Base-by-base conservation (phyloP, 2,329 filamentous ascomycete genomes). In the Aureobasidium sp. region DNA sequence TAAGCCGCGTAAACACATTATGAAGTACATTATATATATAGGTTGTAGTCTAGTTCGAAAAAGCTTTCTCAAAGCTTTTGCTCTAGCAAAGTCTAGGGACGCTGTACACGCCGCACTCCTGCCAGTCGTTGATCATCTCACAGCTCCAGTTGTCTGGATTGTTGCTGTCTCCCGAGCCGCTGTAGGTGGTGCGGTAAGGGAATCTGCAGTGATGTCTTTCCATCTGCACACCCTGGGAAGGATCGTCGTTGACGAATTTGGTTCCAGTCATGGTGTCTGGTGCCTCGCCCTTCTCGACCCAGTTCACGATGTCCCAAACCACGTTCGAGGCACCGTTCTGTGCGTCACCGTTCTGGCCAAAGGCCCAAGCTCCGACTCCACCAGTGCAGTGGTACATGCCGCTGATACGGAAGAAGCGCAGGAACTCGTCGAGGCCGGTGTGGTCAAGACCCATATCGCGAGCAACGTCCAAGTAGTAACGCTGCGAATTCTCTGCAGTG, bases 311-410 rank as follows among this genome's bases (percentile, higher is more conserved):
- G 2, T 77, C 77, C 65, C 74, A 69, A 27, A 81, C 67, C 2
- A 54, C 47, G 15, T 42, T 60, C 6, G 25, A 19, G 19, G 17
- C n/a, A 2, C 76, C 75, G 62, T 79, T 77, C 54, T 75, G 68
- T 47, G 73, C 68, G 2, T 71, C 67, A 4, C 55, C 29, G 57
- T 66, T 61, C 70, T 73, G 27, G 66, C 65, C 71, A 64, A 77
- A 68, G 38, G 67, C 70, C 51, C 71, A 67, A 4, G 74, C 68
- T 21, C 74, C 70, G 23, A 70, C 65, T 0, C 77, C 77, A 1
- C 66, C 64, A 77, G 76, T 63, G 65, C 81, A 83, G 67, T 83
- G 81, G 2, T 68, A 72, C 71, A 81, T 79, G 7, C 81, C 82
- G 61, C 68, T 78, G 67, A 78, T 78, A 33, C 74, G 74, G 71